Conservation (phyloP, 2,329 filamentous ascomycete genomes). For the Calycina herbarum region DNA sequence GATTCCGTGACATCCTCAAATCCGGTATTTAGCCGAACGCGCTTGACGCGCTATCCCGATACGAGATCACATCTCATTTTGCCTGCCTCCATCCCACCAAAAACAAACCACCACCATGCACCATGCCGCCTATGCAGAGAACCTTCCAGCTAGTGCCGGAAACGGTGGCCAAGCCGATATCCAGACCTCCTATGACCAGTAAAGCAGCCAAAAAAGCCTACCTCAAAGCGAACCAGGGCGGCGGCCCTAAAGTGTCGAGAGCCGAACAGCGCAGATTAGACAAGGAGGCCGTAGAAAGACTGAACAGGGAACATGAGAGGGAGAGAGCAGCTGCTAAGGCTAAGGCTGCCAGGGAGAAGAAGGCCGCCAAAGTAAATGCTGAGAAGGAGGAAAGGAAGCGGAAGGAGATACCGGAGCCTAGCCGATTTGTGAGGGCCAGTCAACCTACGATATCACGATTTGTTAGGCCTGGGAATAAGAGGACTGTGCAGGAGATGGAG, state of each 20-base stretch:
- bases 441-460: slow-evolving; percentile 59
- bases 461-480: slow-evolving; percentile 37
- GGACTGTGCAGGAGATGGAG: slow-evolving; percentile 26
- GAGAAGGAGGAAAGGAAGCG: slow-evolving; percentile 52
- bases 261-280: slow-evolving; percentile 41
- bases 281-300: slow-evolving; percentile 41
- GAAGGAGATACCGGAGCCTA: slow-evolving; percentile 54
- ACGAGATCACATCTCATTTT: background rate
- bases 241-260: slow-evolving; percentile 43
- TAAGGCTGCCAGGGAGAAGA: slow-evolving; percentile 52
- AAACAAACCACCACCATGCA: slow-evolving; percentile 9
- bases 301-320: slow-evolving; percentile 54
- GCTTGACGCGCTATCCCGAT: background rate
- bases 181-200: slow-evolving; percentile 48
- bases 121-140: slow-evolving; percentile 40
- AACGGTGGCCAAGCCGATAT: slow-evolving; percentile 28
- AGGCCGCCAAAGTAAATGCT: slow-evolving; percentile 53
- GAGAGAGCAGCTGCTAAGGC: slow-evolving; percentile 53
- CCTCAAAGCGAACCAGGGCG: slow-evolving; percentile 42
- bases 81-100: background rate
- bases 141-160: slow-evolving; percentile 48
- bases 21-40: background rate
- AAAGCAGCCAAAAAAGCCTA: slow-evolving; percentile 51
- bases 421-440: slow-evolving; percentile 49
- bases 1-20: background rate